Percentiles rank a stretch among this genome's conserved stretches.
Conservation (phyloP, 2,329 filamentous ascomycete genomes). For the Venturia effusa region DNA sequence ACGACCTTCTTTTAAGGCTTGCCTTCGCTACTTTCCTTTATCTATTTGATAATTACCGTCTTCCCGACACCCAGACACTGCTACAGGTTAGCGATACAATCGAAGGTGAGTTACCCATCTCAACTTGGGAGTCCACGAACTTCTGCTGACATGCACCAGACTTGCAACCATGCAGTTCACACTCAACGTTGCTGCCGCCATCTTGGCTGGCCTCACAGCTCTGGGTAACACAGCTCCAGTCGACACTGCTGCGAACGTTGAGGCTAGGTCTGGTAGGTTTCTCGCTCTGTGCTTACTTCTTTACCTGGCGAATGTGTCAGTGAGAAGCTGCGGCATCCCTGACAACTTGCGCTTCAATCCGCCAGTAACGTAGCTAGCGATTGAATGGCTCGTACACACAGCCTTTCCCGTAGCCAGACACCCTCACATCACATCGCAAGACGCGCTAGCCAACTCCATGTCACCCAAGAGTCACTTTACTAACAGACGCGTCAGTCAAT, state of each 20-base stretch:
- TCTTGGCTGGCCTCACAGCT: not conserved
- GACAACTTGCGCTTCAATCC: not conserved
- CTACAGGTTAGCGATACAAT: no score
- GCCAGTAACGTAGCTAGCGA: not conserved
- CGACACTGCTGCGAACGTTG: not conserved
- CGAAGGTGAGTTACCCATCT: not conserved
- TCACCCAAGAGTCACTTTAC: not conserved
- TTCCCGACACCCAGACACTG: not conserved
- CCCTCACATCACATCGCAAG: no score
- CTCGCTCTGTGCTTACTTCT: not conserved
- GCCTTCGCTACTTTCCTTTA: not conserved
- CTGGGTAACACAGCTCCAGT: not conserved
- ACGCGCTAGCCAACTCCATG: not conserved
- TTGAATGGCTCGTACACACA: no score
- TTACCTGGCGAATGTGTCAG: not conserved
- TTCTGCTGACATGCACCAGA: not conserved
- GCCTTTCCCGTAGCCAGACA: no score
- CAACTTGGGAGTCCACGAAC: not conserved
- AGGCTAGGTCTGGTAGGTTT: not conserved
- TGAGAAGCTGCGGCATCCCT: not conserved
- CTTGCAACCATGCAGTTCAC: not conserved
- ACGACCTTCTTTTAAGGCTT: not conserved
- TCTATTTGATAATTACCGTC: not conserved
- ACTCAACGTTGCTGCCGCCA: not conserved
- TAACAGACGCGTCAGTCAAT: not conserved